Base-by-base conservation (phyloP, 139 green algal species). In the Closterium sp. region DNA sequence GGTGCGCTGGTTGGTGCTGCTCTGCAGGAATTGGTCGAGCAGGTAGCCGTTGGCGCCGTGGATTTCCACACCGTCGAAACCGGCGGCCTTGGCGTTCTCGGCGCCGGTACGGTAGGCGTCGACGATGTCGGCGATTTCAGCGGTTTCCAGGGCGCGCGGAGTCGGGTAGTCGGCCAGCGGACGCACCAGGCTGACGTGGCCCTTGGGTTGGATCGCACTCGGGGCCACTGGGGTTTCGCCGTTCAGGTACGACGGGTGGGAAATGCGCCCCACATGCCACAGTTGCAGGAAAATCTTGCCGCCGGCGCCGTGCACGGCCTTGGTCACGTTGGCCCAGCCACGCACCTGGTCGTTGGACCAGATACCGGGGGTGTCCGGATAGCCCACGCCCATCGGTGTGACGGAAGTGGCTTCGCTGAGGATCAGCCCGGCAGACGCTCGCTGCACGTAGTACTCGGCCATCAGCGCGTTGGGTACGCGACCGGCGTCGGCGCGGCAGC, bases 261-360 rank as follows among this genome's bases (percentile, higher is more conserved):
- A 95, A 1, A 93, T 95, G 4, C 96, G 90, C 66, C 96, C 96
- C 23, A 90, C 87, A 84, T 97, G 96, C 96, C 96, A 98, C 8
- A 98, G 91, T 94, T 98, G 97, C 89, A 91, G 94, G 95, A 96
- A 96, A 83, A 83, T 83, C 12, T 83, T 12, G 64, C 19, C 64
- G 19, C 64, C 19, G 12, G 64, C 64, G 64, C 19, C 64, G 64
- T 83, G n/a, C n/a, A n/a, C n/a, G n/a, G n/a, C n/a, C n/a, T n/a
- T n/a, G n/a, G n/a, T n/a, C n/a, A n/a, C n/a, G n/a, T n/a, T n/a
- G n/a, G n/a, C n/a, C n/a, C n/a, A n/a, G n/a, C n/a, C n/a, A n/a
- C n/a, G n/a, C n/a, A n/a, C n/a, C n/a, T n/a, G n/a, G n/a, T n/a
- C n/a, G n/a, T n/a, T n/a, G n/a, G n/a, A n/a, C n/a, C n/a, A n/a